Percentiles rank a stretch among this genome's conserved stretches.
These are phyloP conservation scores for Paxillus involutus DNA, from an alignment of 768 basidiomycete species.

Conservation along the genomic window DNA sequence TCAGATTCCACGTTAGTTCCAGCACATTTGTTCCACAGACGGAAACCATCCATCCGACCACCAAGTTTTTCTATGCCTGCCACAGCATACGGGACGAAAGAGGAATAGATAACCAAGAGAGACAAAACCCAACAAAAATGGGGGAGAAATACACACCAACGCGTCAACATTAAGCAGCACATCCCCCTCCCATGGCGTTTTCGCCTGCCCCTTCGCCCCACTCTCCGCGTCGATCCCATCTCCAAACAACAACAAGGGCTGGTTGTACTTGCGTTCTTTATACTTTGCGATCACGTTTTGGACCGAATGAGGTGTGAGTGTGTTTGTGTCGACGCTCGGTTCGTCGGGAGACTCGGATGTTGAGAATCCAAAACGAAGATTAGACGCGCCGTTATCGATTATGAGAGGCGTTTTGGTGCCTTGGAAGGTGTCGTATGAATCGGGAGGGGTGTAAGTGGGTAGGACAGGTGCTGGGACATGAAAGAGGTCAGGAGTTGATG, in stretches of 20 bases:
- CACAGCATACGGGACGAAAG: background rate
- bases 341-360: constrained; percentile 35
- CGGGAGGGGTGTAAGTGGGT: constrained; percentile 37
- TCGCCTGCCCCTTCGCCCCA: constrained; percentile 73
- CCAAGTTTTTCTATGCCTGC: no score
- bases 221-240: constrained; percentile 86
- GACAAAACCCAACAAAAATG: background rate
- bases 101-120: constrained; percentile 7
- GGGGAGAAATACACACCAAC: constrained; percentile 60
- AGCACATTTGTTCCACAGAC: background rate
- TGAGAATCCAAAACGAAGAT: constrained; percentile 82
- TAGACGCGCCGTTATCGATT: constrained; percentile 88
- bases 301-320: constrained; percentile 49
- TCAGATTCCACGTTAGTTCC: constrained; percentile 15
- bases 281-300: constrained; percentile 82
- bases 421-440: constrained; percentile 54
- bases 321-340: background rate
- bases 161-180: constrained; percentile 90
- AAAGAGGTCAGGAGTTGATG: constrained; percentile 14
- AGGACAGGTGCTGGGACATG: constrained; percentile 21
- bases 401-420: constrained; percentile 61
- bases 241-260: constrained; percentile 84
- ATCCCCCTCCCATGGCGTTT: constrained; percentile 92
- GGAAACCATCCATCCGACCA: background rate
- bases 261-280: constrained; percentile 85